phyloP scores from a whole-genome alignment of 352 stramenopile species.

The Phytopythium kandeliae region DNA sequence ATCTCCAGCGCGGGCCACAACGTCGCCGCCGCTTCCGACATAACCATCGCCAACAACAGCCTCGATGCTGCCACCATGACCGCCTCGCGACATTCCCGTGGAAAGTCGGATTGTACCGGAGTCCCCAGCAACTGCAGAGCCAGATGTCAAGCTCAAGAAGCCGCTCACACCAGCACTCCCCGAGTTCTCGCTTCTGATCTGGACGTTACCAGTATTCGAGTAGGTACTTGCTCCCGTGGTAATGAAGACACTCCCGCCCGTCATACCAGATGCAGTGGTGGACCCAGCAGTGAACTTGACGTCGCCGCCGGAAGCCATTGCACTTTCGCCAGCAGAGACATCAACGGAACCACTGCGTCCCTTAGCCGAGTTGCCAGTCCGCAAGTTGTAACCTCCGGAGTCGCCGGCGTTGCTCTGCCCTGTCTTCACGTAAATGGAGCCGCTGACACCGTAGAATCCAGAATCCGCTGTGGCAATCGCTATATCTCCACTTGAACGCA shows the following conservation, averaged over 20 bases:
- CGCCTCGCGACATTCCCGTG: slow-evolving; percentile 57
- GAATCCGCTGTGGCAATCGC: slow-evolving; percentile 63
- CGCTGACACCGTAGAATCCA: slow-evolving; percentile 57
- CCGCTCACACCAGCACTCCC: slow-evolving; percentile 75
- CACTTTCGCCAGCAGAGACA: slow-evolving; percentile 54
- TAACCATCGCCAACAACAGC: slow-evolving; percentile 50
- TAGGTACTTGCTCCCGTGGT: slow-evolving; percentile 61
- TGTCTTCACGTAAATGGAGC: slow-evolving; percentile 55
- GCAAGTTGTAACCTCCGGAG: slow-evolving; percentile 51
- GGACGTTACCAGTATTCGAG: slow-evolving; percentile 75
- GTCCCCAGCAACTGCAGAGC: slow-evolving; percentile 41
- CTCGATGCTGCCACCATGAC: slow-evolving; percentile 61
- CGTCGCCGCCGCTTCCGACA: slow-evolving; percentile 52
- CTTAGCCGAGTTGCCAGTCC: slow-evolving; percentile 48
- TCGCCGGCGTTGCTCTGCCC: slow-evolving; percentile 45
- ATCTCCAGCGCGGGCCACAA: slow-evolving; percentile 66
- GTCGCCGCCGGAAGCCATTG: slow-evolving; percentile 50
- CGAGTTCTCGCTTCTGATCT: slow-evolving; percentile 64
- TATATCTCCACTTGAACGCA: slow-evolving; percentile 48
- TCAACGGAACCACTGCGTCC: slow-evolving; percentile 34
- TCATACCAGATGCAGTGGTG: slow-evolving; percentile 23
- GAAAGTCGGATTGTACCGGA: slow-evolving; percentile 62
- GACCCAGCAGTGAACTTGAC: slow-evolving; percentile 68
- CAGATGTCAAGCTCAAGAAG: slow-evolving; percentile 56
- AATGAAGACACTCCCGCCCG: slow-evolving; percentile 77